Evolutionary conservation across 1,284 basidiomycete species (phyloP).

Genomic region (Melampsora americana): DNA sequence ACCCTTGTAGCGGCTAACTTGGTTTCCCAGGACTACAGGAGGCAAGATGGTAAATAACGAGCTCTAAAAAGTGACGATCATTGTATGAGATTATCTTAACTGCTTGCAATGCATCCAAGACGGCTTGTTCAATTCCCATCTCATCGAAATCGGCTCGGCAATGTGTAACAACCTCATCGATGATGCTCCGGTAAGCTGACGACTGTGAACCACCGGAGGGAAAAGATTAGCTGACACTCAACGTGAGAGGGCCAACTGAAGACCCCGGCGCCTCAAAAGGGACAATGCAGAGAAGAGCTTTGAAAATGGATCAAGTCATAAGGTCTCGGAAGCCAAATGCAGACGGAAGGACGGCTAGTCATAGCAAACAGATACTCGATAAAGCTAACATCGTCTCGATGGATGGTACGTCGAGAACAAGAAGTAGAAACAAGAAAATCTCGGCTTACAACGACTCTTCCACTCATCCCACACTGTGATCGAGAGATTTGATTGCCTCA

Average conservation of each 20-base stretch:
- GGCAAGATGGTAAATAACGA: not conserved
- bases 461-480: slow-evolving; percentile 4
- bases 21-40: slow-evolving; percentile 40
- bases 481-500: not conserved
- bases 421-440: not conserved
- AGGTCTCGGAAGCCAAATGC: not conserved
- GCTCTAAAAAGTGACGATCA: not conserved
- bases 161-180: slow-evolving; percentile 87
- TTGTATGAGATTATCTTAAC: slow-evolving; percentile 59
- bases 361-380: not conserved
- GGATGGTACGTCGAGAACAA: not conserved
- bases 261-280: not conserved
- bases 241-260: not conserved
- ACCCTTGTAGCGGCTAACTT: slow-evolving; percentile 40
- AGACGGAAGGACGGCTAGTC: not conserved
- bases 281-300: not conserved
- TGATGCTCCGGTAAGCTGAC: slow-evolving; percentile 82
- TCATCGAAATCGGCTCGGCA: slow-evolving; percentile 95
- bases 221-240: not conserved
- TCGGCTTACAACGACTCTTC: slow-evolving; percentile 18
- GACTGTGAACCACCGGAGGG: slow-evolving; percentile 62
- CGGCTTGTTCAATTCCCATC: slow-evolving; percentile 87
- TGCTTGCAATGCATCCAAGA: slow-evolving; percentile 78
- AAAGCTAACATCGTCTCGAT: not conserved
- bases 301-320: not conserved